Evolutionary conservation across 2,329 filamentous ascomycete species (phyloP), one percentile per base, ranked within the genome.

Genomic region (Arachnopeziza araneosa): DNA sequence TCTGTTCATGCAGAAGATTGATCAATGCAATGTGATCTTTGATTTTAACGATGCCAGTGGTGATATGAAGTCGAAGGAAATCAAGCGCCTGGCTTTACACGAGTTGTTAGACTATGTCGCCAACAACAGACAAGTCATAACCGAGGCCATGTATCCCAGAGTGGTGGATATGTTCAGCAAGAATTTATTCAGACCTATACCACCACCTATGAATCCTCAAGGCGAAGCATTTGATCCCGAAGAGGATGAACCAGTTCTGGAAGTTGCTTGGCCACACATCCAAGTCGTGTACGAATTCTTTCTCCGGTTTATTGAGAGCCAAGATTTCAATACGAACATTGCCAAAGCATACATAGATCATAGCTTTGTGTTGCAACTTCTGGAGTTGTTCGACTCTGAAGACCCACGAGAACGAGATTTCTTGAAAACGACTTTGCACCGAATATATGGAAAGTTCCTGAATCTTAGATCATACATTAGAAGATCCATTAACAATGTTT

Each of bases 281-380:
- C 95, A 99, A 77, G 95, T 99, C 59, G 95, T 99, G 50, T 99
- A 99, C 76, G 95, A 99, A 76, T 99, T 99, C 81, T 99, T 99
- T 81, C 81, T 99, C 64, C 85, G 95, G 62, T 99, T 99, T 77
- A 99, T 99, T 69, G 95, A 99, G 76, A 98, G 95, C 76, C 95
- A 97, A 75, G 95, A 99, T 75, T 99, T 99, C 83, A 99, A 98
- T 80, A 99, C 95, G 68, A 99, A 99, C 77, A 97, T 97, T 71
- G 95, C 95, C 68, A 99, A 99, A 79, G 90, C 93, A 63, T 97
- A 96, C 75, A 99, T 99, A 74, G 95, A 99, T 73, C 95, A 99
- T 75, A 90, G 91, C 74, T 99, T 99, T 72, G 95, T 99, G 52
- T 83, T 99, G 63, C 92, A 96, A 79, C 82, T 99, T 63, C 84